These are phyloP conservation scores for Metschnikowia arizonensis DNA, from an alignment of 805 yeast species.

Conservation along the genomic window DNA sequence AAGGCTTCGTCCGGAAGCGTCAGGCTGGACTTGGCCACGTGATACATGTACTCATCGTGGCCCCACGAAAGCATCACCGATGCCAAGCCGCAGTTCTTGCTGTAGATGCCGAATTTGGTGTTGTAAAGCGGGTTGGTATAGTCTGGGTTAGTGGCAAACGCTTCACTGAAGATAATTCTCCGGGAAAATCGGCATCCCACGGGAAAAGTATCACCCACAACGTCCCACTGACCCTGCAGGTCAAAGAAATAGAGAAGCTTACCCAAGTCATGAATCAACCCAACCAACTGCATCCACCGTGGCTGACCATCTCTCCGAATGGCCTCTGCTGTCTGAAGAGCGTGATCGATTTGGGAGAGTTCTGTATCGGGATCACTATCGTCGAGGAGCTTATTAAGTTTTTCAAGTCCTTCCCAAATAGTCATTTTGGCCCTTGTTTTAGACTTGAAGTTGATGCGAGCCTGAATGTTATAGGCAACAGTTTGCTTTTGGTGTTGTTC, in stretches of 20 bases:
- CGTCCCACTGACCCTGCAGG: slow-evolving; percentile 77
- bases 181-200: slow-evolving; percentile 66
- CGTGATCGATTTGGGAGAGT: slow-evolving; percentile 70
- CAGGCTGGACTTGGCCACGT: slow-evolving; percentile 61
- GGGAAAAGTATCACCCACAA: slow-evolving; percentile 75
- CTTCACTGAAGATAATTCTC: slow-evolving; percentile 56
- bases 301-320: slow-evolving; percentile 65
- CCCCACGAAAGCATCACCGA: slow-evolving; percentile 76
- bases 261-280: slow-evolving; percentile 68
- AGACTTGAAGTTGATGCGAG: slow-evolving; percentile 66
- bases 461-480: slow-evolving; percentile 68
- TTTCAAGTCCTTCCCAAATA: slow-evolving; percentile 66
- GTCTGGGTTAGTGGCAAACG: slow-evolving; percentile 59
- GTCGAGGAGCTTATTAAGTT: slow-evolving; percentile 58
- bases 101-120: slow-evolving; percentile 63
- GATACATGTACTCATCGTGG: slow-evolving; percentile 76
- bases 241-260: slow-evolving; percentile 65
- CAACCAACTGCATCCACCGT: slow-evolving; percentile 73
- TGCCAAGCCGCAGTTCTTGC: slow-evolving; percentile 60
- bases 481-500: slow-evolving; percentile 70
- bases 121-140: slow-evolving; percentile 58
- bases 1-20: slow-evolving; percentile 60
- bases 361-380: slow-evolving; percentile 77
- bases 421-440: slow-evolving; percentile 63
- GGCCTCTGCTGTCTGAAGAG: slow-evolving; percentile 72